Evolutionary conservation across 2,329 filamentous ascomycete species (phyloP).

Genomic region (Talaromyces pinophilus): DNA sequence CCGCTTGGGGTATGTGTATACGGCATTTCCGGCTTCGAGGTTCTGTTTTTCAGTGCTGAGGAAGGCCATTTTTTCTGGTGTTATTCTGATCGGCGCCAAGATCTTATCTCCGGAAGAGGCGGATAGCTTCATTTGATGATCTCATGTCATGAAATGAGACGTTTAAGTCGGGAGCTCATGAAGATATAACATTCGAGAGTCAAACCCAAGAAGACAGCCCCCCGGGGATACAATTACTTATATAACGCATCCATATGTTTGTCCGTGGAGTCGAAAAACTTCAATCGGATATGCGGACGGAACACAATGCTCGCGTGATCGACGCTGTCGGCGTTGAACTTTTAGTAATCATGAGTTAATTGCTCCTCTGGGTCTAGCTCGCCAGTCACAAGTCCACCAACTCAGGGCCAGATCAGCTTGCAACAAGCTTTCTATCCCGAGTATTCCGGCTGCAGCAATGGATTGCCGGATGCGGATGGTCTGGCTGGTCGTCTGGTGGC

Average conservation of each 20-base stretch:
- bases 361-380: conserved; percentile 4
- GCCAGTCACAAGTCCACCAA: background rate
- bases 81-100: conserved; percentile 4
- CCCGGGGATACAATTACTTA: background rate
- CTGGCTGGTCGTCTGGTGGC: background rate
- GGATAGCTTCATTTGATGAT: background rate
- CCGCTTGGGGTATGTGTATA: background rate
- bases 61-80: background rate
- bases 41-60: background rate
- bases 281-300: conserved; percentile 1
- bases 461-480: conserved; percentile 7
- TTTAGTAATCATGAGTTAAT: conserved; percentile 13
- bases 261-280: background rate
- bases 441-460: conserved; percentile 11
- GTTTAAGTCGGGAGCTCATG: background rate
- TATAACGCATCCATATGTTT: background rate
- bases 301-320: conserved; percentile 13
- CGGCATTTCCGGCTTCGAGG: background rate
- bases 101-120: conserved; percentile 8
- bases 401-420: background rate
- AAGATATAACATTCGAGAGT: background rate
- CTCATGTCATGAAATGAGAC: background rate
- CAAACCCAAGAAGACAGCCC: too few species aligned
- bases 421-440: background rate
- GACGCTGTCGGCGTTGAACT: background rate